Evolutionary conservation across 331 rosid genomes (phyloP).

Genomic region (Malus hybrid): DNA sequence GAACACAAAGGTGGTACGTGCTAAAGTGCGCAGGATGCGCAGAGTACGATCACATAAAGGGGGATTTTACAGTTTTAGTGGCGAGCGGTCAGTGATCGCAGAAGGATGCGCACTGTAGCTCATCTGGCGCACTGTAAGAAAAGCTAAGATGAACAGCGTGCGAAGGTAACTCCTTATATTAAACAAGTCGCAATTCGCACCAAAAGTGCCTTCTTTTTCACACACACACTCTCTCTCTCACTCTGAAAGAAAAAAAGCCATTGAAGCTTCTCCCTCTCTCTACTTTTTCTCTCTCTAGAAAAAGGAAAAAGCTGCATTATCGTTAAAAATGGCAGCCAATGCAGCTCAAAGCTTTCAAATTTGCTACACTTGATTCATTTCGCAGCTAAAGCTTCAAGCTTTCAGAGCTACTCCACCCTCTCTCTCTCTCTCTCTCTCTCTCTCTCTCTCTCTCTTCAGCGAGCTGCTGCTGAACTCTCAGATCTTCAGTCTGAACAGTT

Average conservation of each 20-base stretch:
- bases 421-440: not conserved
- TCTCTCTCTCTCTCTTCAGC: not conserved
- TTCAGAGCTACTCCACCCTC: not conserved
- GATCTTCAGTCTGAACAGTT: conserved; percentile 5
- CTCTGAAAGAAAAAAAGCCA: conserved; percentile 5
- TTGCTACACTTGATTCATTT: conserved; percentile 16
- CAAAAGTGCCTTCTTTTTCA: conserved; percentile 14
- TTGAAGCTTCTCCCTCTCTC: conserved; percentile 20
- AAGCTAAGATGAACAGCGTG: conserved; percentile 21
- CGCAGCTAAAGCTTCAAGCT: conserved; percentile 25
- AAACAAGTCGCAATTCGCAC: conserved; percentile 18
- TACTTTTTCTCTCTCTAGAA: conserved; percentile 11
- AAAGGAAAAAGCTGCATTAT: conserved; percentile 17
- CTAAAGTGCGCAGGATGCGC: conserved; percentile 39
- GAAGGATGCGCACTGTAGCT: conserved; percentile 17
- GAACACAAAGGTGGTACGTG: not conserved
- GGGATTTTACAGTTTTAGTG: not conserved
- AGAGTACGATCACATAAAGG: not conserved
- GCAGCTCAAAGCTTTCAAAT: conserved; percentile 28
- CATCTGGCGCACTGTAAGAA: conserved; percentile 12
- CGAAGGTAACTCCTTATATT: conserved; percentile 22
- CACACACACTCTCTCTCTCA: conserved; percentile 7
- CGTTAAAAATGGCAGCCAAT: conserved; percentile 19
- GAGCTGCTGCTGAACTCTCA: conserved; percentile 3
- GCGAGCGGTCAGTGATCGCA: not conserved